Percentiles rank a stretch among this genome's conserved stretches.
phyloP scores from a whole-genome alignment of 257 asterid genomes.

The Nicotiana benthamiana region DNA sequence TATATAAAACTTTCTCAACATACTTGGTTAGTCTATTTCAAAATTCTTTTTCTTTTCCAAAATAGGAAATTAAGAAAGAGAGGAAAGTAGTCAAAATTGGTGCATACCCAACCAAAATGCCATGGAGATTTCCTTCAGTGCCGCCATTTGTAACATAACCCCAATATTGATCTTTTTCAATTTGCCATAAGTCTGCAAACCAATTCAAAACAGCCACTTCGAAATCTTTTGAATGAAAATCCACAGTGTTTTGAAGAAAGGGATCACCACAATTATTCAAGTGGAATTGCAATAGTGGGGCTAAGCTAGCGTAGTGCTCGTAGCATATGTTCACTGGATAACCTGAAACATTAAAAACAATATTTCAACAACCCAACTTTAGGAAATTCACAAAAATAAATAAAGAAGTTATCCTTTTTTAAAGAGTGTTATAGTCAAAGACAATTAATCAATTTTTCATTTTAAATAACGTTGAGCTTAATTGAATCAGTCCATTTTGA shows the following conservation, averaged over 20 bases:
- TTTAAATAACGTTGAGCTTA: too few species aligned
- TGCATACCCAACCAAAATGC: constrained; percentile 18
- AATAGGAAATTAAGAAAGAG: not conserved
- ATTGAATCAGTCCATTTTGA: not conserved
- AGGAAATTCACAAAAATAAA: not conserved
- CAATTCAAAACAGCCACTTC: constrained; percentile 23
- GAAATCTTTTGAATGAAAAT: constrained; percentile 20
- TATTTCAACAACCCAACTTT: not conserved
- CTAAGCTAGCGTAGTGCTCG: constrained; percentile 11
- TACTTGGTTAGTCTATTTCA: not conserved
- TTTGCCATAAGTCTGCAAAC: constrained; percentile 21
- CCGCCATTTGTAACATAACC: constrained; percentile 25
- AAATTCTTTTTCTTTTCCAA: not conserved
- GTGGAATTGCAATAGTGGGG: constrained; percentile 14
- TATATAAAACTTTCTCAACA: not conserved
- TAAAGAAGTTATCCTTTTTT: not conserved
- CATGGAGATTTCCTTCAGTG: constrained; percentile 25
- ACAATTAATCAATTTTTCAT: too few species aligned
- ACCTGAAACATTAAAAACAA: not conserved
- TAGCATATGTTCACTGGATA: constrained; percentile 11
- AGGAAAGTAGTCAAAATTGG: not conserved
- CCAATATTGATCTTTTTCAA: constrained; percentile 18
- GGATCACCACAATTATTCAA: constrained; percentile 29
- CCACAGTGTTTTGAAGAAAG: constrained; percentile 9
- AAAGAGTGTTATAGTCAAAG: too few species aligned